Evolutionary conservation across 495 filamentous ascomycete genomes (phyloP), one percentile per base, ranked within the genome.

Genomic region (Parathielavia hyrcaniae): DNA sequence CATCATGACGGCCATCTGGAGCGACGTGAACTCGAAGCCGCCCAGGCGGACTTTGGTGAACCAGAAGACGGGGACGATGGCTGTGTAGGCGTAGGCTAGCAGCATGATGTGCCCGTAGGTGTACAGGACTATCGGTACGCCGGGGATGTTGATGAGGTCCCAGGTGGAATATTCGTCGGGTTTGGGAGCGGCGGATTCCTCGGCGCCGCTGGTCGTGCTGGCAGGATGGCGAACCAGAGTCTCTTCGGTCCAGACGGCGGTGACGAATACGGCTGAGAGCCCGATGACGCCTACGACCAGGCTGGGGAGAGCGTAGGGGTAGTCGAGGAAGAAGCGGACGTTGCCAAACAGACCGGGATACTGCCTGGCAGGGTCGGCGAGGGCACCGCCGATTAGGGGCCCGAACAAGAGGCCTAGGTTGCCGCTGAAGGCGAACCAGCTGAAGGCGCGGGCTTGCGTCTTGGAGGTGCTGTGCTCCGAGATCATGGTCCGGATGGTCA

Each of bases 391-490:
- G 47, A 90, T 64, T 3, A 88, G 50, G 19, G 86, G 84, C 0
- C 86, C 86, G 5, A 86, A 38, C 61, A 87, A 80, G 23, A 88
- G 81, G n/a, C 86, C 86, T 19, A 88, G 2, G 62, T 89, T 88
- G 23, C 82, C 79, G 5, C 73, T 71, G 60, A 90, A 86, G 19
- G 85, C 82, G 63, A 88, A 90, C 74, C 81, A 86, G 62, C 82
- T 83, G 67, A 90, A 90, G 12, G 84, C 82, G 23, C 77, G 69
- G 1, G 86, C 86, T 67, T 88, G 85, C 1, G 82, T 87, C 64
- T 76, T 77, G 23, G 75, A 66, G 6, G 83, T 85, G 69, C 80
- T 84, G 64, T 83, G 82, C 71, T 89, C 86, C 36, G 81, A 77
- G 50, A 89, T 76, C 83, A 88, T 88, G 30, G 86, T 80, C 17